Evolutionary conservation across 208 protist species (phyloP).

Genomic region (Leishmania major): DNA sequence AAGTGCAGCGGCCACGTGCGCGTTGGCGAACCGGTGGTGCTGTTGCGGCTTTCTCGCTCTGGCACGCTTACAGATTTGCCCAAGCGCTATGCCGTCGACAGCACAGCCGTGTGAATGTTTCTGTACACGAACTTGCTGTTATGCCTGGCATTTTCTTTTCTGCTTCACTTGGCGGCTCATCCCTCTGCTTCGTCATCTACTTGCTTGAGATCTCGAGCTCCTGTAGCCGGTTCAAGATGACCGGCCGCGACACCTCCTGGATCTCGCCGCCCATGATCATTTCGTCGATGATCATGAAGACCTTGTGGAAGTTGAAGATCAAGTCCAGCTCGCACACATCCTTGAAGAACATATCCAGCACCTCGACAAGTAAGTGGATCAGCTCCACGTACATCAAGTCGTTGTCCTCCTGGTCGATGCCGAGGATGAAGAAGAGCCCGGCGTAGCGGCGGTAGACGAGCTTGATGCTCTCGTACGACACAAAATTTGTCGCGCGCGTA

Average conservation of each 20-base stretch:
- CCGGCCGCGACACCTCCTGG: slow-evolving; percentile 95
- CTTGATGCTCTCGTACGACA: slow-evolving; percentile 95
- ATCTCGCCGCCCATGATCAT: slow-evolving; percentile 98
- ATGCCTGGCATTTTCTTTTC: background rate
- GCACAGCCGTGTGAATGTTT: background rate
- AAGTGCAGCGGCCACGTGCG: background rate
- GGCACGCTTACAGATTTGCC: too few relatives aligned
- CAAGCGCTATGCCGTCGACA: background rate
- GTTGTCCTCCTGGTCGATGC: slow-evolving; percentile 98
- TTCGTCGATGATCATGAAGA: slow-evolving; percentile 99
- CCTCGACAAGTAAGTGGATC: slow-evolving; percentile 98
- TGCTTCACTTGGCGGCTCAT: background rate
- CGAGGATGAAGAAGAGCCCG: slow-evolving; percentile 99
- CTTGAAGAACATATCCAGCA: slow-evolving; percentile 99
- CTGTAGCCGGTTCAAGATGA: slow-evolving; percentile 92
- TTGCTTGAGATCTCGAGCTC: slow-evolving; percentile 93
- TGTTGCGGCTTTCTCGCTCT: background rate
- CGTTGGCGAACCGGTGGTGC: background rate
- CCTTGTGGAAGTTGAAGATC: slow-evolving; percentile 99
- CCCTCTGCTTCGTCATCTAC: slow-evolving; percentile 14
- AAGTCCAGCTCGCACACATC: slow-evolving; percentile 99
- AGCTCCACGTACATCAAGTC: slow-evolving; percentile 97
- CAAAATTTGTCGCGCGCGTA: slow-evolving; percentile 96
- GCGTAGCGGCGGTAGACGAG: slow-evolving; percentile 99
- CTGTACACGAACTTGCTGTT: too few relatives aligned